Base-by-base conservation (phyloP, 257 asterid genomes). In the Fraxinus americana region DNA sequence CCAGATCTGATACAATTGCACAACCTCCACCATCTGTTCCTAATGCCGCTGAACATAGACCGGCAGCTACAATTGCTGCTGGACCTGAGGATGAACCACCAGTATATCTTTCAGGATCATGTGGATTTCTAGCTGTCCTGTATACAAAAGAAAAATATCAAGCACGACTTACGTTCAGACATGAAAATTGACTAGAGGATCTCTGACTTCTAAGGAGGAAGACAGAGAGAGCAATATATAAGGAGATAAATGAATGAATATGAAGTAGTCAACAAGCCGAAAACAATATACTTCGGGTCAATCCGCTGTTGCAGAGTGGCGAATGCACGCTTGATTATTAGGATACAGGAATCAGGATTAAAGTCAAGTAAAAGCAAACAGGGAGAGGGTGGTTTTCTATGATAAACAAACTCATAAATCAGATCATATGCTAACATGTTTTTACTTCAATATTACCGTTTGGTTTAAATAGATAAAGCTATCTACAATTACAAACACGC, bases 1-100 rank as follows among this genome's bases (percentile, higher is more conserved):
- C 45, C 82, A 67, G 65, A 52, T 67, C 77, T 72, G 75, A 67
- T 67, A 48, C 41, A 78, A 75, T 71, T 78, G 82, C 71, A 86
- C 90, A 89, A 95, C 99, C 99, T 96, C 99, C 99, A 50, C 99
- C 99, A 84, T 96, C 99, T 59, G 98, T 92, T 82, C 99, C 99
- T 63, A 96, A 82, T 79, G 99, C 97, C 57, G 99, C 99, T 27
- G 96, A 87, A 87, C 98, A 93, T 72, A 96, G 80, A 79, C 99
- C 99, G 78, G 97, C 82, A 80, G 99, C 96, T 82, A 96, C 98
- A 83, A 96, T 89, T 78, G 99, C 99, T 25, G 98, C 97, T 3
- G 99, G 97, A 45, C 99, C 99, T 43, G 99, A 96, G 77, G 99
- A 96, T 84, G 99, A 96, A 57, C 99, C 99, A 52, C 99, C 99